Evolutionary conservation across 352 stramenopile genomes (phyloP).

Genomic region (Plasmopara muralis): DNA sequence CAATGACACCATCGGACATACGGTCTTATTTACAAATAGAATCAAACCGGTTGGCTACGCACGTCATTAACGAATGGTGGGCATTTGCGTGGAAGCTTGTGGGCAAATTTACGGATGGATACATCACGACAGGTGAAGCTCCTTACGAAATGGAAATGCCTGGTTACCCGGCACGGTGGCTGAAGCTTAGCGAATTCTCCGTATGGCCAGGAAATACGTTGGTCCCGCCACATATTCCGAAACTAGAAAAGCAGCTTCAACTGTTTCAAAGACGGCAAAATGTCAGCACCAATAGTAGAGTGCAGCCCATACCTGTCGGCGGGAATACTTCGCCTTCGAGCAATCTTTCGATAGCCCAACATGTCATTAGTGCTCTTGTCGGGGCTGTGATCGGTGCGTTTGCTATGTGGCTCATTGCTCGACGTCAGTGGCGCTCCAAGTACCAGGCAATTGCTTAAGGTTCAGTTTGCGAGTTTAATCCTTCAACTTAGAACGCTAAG

Average conservation of each 20-base stretch:
- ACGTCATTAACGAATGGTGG: conserved; percentile 66
- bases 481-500: no score
- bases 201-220: conserved; percentile 64
- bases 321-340: conserved; percentile 5
- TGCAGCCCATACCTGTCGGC: conserved; percentile 4
- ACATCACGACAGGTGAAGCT: conserved; percentile 61
- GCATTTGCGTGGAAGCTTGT: conserved; percentile 59
- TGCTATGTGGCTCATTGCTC: conserved; percentile 26
- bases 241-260: conserved; percentile 36
- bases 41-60: conserved; percentile 46
- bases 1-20: conserved; percentile 9
- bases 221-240: conserved; percentile 29
- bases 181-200: conserved; percentile 50
- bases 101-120: conserved; percentile 69
- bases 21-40: conserved; percentile 30
- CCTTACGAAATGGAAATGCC: conserved; percentile 43
- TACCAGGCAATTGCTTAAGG: conserved; percentile 34
- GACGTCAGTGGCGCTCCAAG: conserved; percentile 20
- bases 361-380: conserved; percentile 24
- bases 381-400: conserved; percentile 28
- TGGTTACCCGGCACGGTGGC: conserved; percentile 64
- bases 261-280: conserved; percentile 30
- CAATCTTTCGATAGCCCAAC: conserved; percentile 15
- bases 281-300: conserved; percentile 3
- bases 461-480: neutral